Conservation (phyloP, 495 filamentous ascomycete genomes). For the Talaromyces wortmannii region DNA sequence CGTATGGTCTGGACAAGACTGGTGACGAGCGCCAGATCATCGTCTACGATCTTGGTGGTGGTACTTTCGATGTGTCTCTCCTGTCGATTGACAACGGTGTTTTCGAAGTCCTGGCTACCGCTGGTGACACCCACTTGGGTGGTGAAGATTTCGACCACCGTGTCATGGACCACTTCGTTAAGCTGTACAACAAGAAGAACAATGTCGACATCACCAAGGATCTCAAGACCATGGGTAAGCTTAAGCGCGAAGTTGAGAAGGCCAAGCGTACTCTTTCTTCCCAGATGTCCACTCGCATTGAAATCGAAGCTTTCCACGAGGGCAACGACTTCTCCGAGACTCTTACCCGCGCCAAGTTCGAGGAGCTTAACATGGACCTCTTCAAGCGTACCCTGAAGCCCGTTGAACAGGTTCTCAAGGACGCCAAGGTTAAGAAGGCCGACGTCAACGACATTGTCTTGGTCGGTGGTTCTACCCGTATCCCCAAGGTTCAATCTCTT, state of each 20-base stretch:
- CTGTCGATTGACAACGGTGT: conserved; percentile 95
- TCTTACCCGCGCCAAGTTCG: conserved; percentile 97
- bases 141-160: conserved; percentile 99
- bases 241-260: conserved; percentile 99
- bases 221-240: conserved; percentile 97
- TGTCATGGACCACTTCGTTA: conserved; percentile 94
- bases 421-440: conserved; percentile 82
- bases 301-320: conserved; percentile 96
- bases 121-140: conserved; percentile 98
- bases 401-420: conserved; percentile 94
- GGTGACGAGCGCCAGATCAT: conserved; percentile 86
- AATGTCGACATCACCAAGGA: conserved; percentile 88
- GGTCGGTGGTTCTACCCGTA: conserved; percentile 91
- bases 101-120: conserved; percentile 96
- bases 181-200: conserved; percentile 99
- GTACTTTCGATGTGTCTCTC: conserved; percentile 99
- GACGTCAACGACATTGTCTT: conserved; percentile 86
- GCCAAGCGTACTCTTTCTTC: conserved; percentile 98
- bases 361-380: conserved; percentile 96
- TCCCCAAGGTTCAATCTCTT: conserved; percentile 90
- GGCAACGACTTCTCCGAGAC: conserved; percentile 99
- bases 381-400: conserved; percentile 99
- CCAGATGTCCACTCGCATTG: conserved; percentile 95
- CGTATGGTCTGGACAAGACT: conserved; percentile 82
- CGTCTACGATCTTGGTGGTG: conserved; percentile 98